Evolutionary conservation across 257 asterid genomes (phyloP).

Genomic region (Capsicum baccatum): DNA sequence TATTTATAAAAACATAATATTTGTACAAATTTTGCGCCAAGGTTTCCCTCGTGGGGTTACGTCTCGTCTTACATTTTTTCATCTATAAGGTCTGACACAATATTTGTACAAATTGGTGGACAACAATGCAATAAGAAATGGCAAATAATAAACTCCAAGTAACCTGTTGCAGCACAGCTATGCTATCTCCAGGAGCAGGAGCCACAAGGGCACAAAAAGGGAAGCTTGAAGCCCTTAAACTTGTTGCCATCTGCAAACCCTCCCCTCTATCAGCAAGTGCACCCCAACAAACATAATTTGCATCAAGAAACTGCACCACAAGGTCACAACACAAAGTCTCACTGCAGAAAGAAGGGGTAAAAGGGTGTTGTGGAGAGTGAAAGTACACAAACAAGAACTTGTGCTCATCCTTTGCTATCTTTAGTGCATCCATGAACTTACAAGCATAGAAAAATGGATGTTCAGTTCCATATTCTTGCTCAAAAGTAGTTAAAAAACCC

Average conservation of each 20-base stretch:
- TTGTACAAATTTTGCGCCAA: not conserved
- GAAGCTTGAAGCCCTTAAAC: slow-evolving; percentile 53
- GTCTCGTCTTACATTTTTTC: not conserved
- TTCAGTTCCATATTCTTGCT: slow-evolving; percentile 65
- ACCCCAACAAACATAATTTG: slow-evolving; percentile 83
- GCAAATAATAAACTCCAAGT: not conserved
- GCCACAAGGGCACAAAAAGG: slow-evolving; percentile 87
- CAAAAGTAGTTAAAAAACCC: slow-evolving; percentile 63
- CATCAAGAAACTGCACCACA: slow-evolving; percentile 82
- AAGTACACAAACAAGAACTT: slow-evolving; percentile 77
- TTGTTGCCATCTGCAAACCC: slow-evolving; percentile 60
- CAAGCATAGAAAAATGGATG: slow-evolving; percentile 90
- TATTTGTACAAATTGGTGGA: not conserved
- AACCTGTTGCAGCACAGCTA: slow-evolving; percentile 80
- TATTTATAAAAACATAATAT: no score
- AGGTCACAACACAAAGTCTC: slow-evolving; percentile 75
- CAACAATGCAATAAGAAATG: not conserved
- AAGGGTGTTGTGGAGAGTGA: slow-evolving; percentile 77
- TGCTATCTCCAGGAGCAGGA: slow-evolving; percentile 65
- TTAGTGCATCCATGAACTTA: slow-evolving; percentile 60
- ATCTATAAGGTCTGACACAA: not conserved
- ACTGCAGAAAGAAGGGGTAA: slow-evolving; percentile 66
- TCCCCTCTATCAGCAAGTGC: slow-evolving; percentile 66
- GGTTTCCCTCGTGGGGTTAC: not conserved
- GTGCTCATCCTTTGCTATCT: slow-evolving; percentile 64